Percentiles rank a stretch among this genome's conserved stretches.
These are phyloP conservation scores for Penicillium salamii DNA, from an alignment of 495 filamentous ascomycete species.

Conservation along the genomic window DNA sequence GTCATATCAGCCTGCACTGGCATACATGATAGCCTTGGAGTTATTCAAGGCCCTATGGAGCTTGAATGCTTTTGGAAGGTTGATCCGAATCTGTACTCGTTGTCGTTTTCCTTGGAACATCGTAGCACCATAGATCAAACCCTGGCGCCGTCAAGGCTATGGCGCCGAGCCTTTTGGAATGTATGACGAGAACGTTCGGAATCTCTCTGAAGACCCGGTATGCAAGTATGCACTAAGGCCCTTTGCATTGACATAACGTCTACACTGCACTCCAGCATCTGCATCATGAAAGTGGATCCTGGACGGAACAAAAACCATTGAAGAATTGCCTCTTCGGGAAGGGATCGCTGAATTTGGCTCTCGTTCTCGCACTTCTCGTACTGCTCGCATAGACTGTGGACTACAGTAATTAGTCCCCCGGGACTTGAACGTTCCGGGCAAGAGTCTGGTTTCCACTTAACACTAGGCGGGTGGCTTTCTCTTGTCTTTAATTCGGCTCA, in stretches of 20 bases:
- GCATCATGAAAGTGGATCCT: slow-evolving; percentile 1
- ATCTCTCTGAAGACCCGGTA: no score
- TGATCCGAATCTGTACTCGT: no score
- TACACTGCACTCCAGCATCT: background rate
- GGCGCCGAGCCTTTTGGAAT: no score
- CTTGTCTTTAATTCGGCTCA: background rate
- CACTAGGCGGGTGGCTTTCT: background rate
- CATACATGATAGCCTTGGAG: no score
- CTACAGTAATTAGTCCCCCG: background rate
- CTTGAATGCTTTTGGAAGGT: no score
- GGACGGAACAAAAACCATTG: background rate
- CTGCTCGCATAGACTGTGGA: background rate
- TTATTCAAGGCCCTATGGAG: no score
- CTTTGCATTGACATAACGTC: background rate
- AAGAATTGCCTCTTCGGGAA: slow-evolving; percentile 14
- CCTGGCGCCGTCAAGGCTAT: no score
- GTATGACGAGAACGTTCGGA: no score
- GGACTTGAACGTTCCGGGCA: background rate
- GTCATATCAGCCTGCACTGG: no score
- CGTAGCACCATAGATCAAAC: no score
- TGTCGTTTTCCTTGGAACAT: no score
- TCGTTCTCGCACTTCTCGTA: slow-evolving; percentile 6
- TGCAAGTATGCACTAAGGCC: no score
- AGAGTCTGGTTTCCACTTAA: background rate
- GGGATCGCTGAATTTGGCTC: slow-evolving; percentile 8